These are phyloP conservation scores for Clavaria fumosa DNA, from an alignment of 768 basidiomycete species.

Conservation along the genomic window DNA sequence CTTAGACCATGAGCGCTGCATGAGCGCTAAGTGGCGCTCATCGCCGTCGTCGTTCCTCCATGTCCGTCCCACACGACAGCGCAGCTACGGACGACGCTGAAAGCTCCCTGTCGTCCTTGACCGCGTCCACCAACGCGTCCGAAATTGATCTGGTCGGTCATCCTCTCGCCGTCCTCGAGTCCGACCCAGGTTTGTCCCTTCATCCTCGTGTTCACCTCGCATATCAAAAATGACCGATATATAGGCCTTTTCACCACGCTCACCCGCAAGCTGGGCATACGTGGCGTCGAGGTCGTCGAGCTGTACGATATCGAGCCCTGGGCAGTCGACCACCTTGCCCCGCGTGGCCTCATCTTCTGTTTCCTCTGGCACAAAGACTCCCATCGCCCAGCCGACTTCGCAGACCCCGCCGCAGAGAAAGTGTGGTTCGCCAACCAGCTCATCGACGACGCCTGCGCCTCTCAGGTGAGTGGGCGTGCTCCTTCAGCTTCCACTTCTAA, in stretches of 20 bases:
- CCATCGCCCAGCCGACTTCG: constrained; percentile 30
- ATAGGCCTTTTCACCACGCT: constrained; percentile 45
- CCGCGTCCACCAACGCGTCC: no score
- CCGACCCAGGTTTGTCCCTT: constrained; percentile 27
- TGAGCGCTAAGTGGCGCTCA: no score
- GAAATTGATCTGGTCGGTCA: no score
- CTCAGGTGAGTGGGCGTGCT: no score
- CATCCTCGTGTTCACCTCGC: background rate
- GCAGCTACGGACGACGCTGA: no score
- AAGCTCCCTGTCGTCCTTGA: no score
- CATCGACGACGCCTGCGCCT: constrained; percentile 49
- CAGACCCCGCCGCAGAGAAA: constrained; percentile 36
- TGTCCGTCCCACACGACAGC: no score
- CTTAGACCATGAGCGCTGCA: no score
- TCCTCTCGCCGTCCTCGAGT: constrained; percentile 48
- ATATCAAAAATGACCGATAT: background rate
- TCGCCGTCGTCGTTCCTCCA: no score
- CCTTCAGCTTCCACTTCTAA: no score
- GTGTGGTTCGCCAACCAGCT: constrained; percentile 62
- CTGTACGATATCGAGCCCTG: constrained; percentile 49
- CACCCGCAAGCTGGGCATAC: constrained; percentile 36
- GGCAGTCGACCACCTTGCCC: constrained; percentile 43
- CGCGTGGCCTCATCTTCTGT: constrained; percentile 48
- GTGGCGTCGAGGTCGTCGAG: constrained; percentile 38
- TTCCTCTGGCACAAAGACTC: constrained; percentile 40